Conservation (phyloP, 345 rosid genomes). For the Bretschneidera sinensis region DNA sequence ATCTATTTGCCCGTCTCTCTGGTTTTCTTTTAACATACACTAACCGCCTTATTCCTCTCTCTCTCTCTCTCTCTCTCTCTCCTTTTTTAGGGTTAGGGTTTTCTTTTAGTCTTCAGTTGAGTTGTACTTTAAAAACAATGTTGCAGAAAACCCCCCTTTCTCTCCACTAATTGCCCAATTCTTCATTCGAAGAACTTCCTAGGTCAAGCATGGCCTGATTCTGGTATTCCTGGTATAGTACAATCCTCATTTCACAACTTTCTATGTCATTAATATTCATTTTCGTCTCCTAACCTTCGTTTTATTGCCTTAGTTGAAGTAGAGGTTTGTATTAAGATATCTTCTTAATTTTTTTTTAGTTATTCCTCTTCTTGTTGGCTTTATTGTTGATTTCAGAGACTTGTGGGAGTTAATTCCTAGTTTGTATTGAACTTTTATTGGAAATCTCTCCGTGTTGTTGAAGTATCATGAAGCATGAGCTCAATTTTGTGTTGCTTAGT, state of each 20-base stretch:
- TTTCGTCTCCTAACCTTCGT: background rate
- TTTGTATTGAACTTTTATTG: too few species aligned
- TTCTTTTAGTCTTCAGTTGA: constrained; percentile 18
- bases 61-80: constrained; percentile 8
- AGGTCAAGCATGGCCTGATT: constrained; percentile 40
- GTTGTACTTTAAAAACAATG: constrained; percentile 6
- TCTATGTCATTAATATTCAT: background rate
- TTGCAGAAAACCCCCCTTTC: constrained; percentile 9
- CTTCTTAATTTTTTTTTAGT: background rate
- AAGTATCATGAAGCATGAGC: too few species aligned
- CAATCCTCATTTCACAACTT: constrained; percentile 5
- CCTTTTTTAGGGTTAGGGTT: constrained; percentile 50
- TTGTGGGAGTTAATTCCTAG: too few species aligned
- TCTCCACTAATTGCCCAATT: constrained; percentile 12
- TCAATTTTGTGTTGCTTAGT: too few species aligned
- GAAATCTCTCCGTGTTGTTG: too few species aligned
- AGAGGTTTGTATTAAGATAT: background rate
- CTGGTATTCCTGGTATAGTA: constrained; percentile 30
- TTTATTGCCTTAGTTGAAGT: background rate
- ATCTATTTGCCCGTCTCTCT: constrained; percentile 20
- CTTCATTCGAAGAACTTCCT: constrained; percentile 22
- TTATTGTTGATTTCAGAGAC: background rate
- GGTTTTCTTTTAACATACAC: constrained; percentile 7
- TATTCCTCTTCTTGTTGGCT: background rate
- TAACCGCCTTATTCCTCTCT: constrained; percentile 16